phyloP scores from a whole-genome alignment of 768 basidiomycete genomes.

The Chiua virens region DNA sequence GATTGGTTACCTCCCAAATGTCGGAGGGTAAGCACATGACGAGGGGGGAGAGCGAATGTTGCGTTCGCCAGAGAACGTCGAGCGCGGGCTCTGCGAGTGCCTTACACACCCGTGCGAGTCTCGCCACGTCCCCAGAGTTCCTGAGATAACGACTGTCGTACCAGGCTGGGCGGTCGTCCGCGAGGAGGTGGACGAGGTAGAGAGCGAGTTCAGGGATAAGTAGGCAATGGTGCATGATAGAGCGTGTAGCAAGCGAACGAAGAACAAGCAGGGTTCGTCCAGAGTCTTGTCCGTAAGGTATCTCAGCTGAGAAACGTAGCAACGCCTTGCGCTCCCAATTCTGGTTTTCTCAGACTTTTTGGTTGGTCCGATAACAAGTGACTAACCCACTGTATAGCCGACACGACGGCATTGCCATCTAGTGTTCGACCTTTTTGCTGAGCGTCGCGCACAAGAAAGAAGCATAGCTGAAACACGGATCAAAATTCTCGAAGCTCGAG shows the following conservation, averaged over 20 bases:
- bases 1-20: constrained; percentile 22
- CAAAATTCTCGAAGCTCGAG: too few relatives aligned
- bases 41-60: constrained; percentile 29
- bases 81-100: constrained; percentile 28
- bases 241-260: background rate
- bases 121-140: constrained; percentile 25
- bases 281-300: background rate
- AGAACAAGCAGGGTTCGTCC: background rate
- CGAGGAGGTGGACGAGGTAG: constrained; percentile 25
- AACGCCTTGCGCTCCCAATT: background rate
- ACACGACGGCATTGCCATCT: background rate
- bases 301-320: background rate
- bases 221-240: constrained; percentile 30
- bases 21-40: constrained; percentile 29
- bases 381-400: constrained; percentile 2
- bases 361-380: constrained; percentile 4
- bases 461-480: too few relatives aligned
- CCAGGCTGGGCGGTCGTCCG: constrained; percentile 17
- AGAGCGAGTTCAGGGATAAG: constrained; percentile 27
- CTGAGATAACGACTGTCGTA: constrained; percentile 17
- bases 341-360: background rate
- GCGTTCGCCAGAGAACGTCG: constrained; percentile 31
- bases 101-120: constrained; percentile 30
- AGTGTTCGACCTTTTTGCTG: too few relatives aligned
- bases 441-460: too few relatives aligned